A percentile compares a stretch with the other conserved stretches of the same genome.
phyloP scores from a whole-genome alignment of 2,329 filamentous ascomycete genomes.

The Laburnicola sp. region DNA sequence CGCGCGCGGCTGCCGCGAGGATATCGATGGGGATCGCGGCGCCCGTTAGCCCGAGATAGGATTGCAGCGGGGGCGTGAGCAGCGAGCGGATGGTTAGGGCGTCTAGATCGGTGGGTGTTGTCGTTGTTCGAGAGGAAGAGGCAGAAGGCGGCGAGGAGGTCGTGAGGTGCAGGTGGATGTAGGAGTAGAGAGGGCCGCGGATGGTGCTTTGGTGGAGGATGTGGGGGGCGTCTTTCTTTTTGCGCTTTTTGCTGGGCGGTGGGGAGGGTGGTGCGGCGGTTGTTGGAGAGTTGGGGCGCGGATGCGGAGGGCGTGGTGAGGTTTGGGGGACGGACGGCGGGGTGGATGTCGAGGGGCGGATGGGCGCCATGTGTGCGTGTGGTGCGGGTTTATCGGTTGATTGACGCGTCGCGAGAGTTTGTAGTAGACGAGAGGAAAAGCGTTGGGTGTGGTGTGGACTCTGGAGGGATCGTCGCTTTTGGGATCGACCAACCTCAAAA shows the following conservation, averaged over 20 bases:
- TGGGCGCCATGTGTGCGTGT: not conserved
- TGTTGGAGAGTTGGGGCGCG: not conserved
- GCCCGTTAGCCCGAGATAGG: constrained; percentile 72
- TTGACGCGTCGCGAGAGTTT: not conserved
- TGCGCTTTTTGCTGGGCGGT: constrained; percentile 24
- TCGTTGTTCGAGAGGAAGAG: constrained; percentile 1
- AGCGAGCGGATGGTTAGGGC: constrained; percentile 65
- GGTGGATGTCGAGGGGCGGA: too few species aligned
- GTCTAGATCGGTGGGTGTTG: constrained; percentile 52
- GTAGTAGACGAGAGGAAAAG: not conserved
- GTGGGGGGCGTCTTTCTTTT: constrained; percentile 19
- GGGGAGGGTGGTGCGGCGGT: not conserved
- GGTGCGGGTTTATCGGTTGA: not conserved
- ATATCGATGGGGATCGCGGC: constrained; percentile 70
- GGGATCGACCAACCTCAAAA: too few species aligned
- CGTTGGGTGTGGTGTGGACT: not conserved
- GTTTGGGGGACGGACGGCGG: too few species aligned
- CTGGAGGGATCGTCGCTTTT: too few species aligned
- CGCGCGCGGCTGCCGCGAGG: constrained; percentile 51
- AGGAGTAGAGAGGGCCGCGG: constrained; percentile 45
- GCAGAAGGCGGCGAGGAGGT: constrained; percentile 17
- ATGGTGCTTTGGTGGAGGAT: constrained; percentile 45
- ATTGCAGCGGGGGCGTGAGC: constrained; percentile 64
- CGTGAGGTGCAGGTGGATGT: constrained; percentile 47
- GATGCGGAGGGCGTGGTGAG: not conserved